Percentiles rank a stretch among this genome's conserved stretches.
Evolutionary conservation across 495 filamentous ascomycete genomes (phyloP).

Genomic region (Emericellopsis terricola): DNA sequence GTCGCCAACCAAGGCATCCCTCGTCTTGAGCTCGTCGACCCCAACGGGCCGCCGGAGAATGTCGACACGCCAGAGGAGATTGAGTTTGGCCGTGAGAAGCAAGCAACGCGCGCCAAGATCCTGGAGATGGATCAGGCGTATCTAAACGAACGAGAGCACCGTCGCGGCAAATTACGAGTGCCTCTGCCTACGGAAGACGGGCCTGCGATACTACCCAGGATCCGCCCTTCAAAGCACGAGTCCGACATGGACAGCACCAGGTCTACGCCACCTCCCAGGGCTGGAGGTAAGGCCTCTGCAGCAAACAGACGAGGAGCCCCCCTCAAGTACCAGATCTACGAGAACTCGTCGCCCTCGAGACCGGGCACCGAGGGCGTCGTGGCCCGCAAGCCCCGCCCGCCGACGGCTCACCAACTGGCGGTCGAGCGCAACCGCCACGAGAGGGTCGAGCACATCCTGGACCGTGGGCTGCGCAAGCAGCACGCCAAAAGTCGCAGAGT

Average conservation of each 20-base stretch:
- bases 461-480: slow-evolving; percentile 47
- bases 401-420: slow-evolving; percentile 85
- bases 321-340: slow-evolving; percentile 30
- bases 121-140: slow-evolving; percentile 34
- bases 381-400: slow-evolving; percentile 44
- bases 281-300: slow-evolving; percentile 14
- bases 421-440: slow-evolving; percentile 78
- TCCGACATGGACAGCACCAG: slow-evolving; percentile 39
- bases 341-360: slow-evolving; percentile 30
- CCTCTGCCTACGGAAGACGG: slow-evolving; percentile 33
- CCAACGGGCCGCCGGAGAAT: slow-evolving; percentile 67
- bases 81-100: slow-evolving; percentile 72
- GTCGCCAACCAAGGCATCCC: slow-evolving; percentile 65
- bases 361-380: slow-evolving; percentile 23
- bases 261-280: slow-evolving; percentile 36
- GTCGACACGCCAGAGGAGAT: slow-evolving; percentile 76
- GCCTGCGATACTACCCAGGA: slow-evolving; percentile 33
- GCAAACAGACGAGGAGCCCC: slow-evolving; percentile 23
- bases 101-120: slow-evolving; percentile 62
- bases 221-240: slow-evolving; percentile 35
- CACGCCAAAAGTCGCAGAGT: slow-evolving; percentile 41
- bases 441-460: slow-evolving; percentile 73
- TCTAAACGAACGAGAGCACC: slow-evolving; percentile 28
- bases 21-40: slow-evolving; percentile 52
- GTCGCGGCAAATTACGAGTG: slow-evolving; percentile 11